Evolutionary conservation across 2,329 filamentous ascomycete species (phyloP).

Genomic region (Apiospora kogelbergensis): DNA sequence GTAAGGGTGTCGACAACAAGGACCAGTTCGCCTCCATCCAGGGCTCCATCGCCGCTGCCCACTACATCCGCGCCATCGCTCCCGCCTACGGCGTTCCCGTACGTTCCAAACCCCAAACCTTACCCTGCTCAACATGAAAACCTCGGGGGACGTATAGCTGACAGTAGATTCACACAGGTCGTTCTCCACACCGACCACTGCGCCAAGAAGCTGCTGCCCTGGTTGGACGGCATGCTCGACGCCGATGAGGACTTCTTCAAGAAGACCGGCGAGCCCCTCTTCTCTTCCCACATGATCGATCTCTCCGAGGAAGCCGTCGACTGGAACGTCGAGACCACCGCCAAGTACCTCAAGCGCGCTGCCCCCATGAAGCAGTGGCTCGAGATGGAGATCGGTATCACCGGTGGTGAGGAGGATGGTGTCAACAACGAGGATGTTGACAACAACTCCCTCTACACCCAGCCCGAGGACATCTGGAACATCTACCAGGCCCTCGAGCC

Average conservation of each 20-base stretch:
- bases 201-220: constrained; percentile 98
- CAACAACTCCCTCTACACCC: constrained; percentile 96
- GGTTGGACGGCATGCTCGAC: constrained; percentile 94
- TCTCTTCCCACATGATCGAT: constrained; percentile 98
- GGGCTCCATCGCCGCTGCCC: constrained; percentile 83
- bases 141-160: not conserved
- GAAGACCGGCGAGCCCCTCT: constrained; percentile 86
- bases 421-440: constrained; percentile 98
- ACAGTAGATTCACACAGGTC: constrained; percentile 34
- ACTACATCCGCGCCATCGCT: constrained; percentile 89
- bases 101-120: not conserved
- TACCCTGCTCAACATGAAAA: no score
- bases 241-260: constrained; percentile 96
- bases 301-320: constrained; percentile 88
- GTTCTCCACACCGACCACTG: constrained; percentile 98
- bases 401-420: constrained; percentile 95
- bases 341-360: constrained; percentile 89
- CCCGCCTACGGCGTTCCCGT: constrained; percentile 83
- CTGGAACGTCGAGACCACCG: constrained; percentile 89
- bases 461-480: constrained; percentile 92
- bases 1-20: constrained; percentile 80
- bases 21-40: constrained; percentile 87
- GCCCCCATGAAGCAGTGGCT: constrained; percentile 98
- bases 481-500: constrained; percentile 84
- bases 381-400: constrained; percentile 97